Conservation (phyloP, 176 grass and related monocot species). For the Lolium perenne region DNA sequence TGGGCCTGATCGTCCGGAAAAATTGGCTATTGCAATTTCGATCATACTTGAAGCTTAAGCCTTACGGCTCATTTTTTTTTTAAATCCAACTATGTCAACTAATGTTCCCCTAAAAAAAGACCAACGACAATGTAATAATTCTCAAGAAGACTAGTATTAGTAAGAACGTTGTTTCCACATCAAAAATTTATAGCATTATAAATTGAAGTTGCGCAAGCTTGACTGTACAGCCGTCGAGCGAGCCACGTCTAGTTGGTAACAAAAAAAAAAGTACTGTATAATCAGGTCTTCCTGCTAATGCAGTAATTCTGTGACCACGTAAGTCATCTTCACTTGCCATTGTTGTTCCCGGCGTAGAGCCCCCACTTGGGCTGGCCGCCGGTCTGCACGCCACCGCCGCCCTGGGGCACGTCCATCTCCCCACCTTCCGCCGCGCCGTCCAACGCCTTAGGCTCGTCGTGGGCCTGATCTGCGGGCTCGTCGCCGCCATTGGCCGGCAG, state of each 20-base stretch:
- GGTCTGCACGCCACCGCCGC: not conserved
- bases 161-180: not conserved
- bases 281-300: not conserved
- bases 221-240: not conserved
- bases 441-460: constrained; percentile 19
- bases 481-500: constrained; percentile 28
- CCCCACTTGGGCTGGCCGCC: constrained; percentile 23
- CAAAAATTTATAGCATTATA: not conserved
- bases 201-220: not conserved
- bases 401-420: not conserved
- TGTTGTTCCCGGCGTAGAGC: constrained; percentile 33
- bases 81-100: too few relatives aligned
- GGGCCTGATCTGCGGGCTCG: constrained; percentile 1
- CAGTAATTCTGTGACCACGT: not conserved
- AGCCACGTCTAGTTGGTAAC: not conserved
- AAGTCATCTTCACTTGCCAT: constrained; percentile 18
- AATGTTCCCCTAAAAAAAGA: too few relatives aligned
- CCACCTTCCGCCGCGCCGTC: constrained; percentile 1
- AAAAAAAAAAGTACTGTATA: not conserved
- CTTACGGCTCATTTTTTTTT: too few relatives aligned
- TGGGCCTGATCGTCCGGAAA: not conserved
- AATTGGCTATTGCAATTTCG: too few relatives aligned
- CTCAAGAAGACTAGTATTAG: too few relatives aligned
- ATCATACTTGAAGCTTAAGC: too few relatives aligned
- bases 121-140: too few relatives aligned